These are phyloP conservation scores for Termitomyces sp. DNA, from an alignment of 768 basidiomycete species.

Conservation along the genomic window DNA sequence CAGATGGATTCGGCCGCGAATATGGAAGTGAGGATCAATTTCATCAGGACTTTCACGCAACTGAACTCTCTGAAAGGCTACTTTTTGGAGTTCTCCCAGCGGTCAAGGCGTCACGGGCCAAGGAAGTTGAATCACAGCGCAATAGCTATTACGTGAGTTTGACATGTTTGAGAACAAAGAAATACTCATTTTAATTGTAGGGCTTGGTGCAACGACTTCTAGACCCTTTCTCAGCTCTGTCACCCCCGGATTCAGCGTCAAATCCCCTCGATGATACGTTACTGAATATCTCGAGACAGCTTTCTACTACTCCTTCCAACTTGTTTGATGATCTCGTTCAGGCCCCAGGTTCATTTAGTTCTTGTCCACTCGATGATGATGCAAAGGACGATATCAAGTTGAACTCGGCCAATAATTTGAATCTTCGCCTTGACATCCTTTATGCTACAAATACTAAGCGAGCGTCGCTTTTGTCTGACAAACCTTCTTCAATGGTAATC, in stretches of 20 bases:
- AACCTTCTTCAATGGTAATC: slow-evolving; percentile 23
- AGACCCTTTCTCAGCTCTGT: slow-evolving; percentile 46
- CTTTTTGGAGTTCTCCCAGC: slow-evolving; percentile 62
- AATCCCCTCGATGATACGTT: slow-evolving; percentile 47
- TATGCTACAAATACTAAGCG: slow-evolving; percentile 31
- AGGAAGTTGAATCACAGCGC: slow-evolving; percentile 57
- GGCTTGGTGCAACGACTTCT: slow-evolving; percentile 68
- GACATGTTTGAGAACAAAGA: not conserved
- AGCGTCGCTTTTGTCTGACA: slow-evolving; percentile 33
- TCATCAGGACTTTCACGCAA: slow-evolving; percentile 4
- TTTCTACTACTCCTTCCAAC: slow-evolving; percentile 51
- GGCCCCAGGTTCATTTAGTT: slow-evolving; percentile 42
- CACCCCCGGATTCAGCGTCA: slow-evolving; percentile 39
- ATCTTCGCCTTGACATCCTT: slow-evolving; percentile 50
- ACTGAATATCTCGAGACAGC: slow-evolving; percentile 50
- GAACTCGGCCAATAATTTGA: slow-evolving; percentile 49
- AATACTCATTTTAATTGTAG: slow-evolving; percentile 33
- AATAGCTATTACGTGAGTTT: slow-evolving; percentile 69
- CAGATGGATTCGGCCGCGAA: slow-evolving; percentile 69
- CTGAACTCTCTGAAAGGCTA: slow-evolving; percentile 37
- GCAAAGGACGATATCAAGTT: slow-evolving; percentile 49
- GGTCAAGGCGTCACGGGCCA: slow-evolving; percentile 57
- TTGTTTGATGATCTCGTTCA: slow-evolving; percentile 51
- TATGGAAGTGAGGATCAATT: slow-evolving; percentile 64
- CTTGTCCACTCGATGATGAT: slow-evolving; percentile 51